Base-by-base conservation (phyloP, 1,284 basidiomycete species). In the Agaricales sp. region DNA sequence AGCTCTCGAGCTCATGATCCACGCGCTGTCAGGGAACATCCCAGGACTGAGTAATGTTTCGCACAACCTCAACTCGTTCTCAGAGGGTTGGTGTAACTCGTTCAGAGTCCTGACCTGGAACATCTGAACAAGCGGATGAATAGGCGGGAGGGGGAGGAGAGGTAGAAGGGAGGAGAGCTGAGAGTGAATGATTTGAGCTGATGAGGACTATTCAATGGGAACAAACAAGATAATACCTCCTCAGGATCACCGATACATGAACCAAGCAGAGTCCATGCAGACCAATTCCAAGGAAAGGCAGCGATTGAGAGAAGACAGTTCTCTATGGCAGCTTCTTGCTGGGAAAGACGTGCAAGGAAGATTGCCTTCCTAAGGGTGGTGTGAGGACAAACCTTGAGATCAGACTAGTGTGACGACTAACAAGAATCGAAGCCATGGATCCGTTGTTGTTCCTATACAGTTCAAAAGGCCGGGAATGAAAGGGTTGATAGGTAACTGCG, bases 281-380 rank as follows among this genome's bases (percentile, higher is more conserved):
- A 90, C 95, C 96, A 99, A 62, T 98, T 98, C 84, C 92, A 99
- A 4, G 91, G 86, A 59, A 87, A 92, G 2, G 74, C 72, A 46
- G 78, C 74, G 45, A 98, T 82, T 3, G 92, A 94, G 25, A 80
- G 66, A 16, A 97, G 69, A 4, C 84, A 77, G 55, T 74, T 80
- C 59, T 93, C 91, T 26, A 95, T 87, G 0, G 95, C 92, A 60
- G 92, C 88, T 54, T 90, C 82, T 39, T 89, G 77, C 54, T 86
- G 74, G 45, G 80, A 80, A 49, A 94, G 67, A 13, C 90, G 82
- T 48, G 80, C 81, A 46, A 92, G 75, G 54, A 95, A 81, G 6
- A 95, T 64, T 0, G 85, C 85, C 61, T 92, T 87, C 50, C 87
- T 91, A 43, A 11, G 20, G 20, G 8, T 11, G 12, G 16, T 11